phyloP scores from a whole-genome alignment of 139 green algal genomes.

The Nannochloris sp. region DNA sequence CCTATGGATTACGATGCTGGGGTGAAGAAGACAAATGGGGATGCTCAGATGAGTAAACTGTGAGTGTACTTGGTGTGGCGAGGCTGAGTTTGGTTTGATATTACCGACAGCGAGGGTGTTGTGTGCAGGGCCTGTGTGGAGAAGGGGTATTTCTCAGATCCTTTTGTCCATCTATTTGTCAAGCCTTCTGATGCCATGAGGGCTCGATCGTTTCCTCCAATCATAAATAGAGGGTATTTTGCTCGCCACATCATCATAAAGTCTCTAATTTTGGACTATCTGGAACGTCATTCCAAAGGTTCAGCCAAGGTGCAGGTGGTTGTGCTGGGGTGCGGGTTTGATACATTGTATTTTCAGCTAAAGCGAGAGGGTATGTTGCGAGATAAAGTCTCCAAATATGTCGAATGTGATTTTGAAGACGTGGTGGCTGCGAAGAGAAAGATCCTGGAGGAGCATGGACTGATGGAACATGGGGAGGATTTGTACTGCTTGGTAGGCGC shows the following conservation, averaged over 20 bases:
- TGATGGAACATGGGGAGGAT: neutral
- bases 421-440: neutral
- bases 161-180: constrained; percentile 76
- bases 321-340: constrained; percentile 72
- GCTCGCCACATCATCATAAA: constrained; percentile 50
- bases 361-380: constrained; percentile 15
- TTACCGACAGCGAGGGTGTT: neutral
- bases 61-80: constrained; percentile 12
- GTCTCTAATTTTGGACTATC: constrained; percentile 50
- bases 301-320: constrained; percentile 52
- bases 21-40: constrained; percentile 78
- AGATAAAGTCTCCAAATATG: constrained; percentile 22
- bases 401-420: constrained; percentile 74
- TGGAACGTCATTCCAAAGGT: constrained; percentile 19
- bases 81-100: neutral
- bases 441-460: neutral
- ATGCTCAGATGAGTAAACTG: constrained; percentile 81
- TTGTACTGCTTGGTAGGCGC: constrained; percentile 54
- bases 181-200: constrained; percentile 28
- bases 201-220: constrained; percentile 31
- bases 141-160: constrained; percentile 75
- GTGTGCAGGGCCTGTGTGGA: constrained; percentile 61
- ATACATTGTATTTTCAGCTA: constrained; percentile 78
- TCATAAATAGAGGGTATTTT: constrained; percentile 88
- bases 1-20: constrained; percentile 24